Evolutionary conservation across 1,139 yeast species (phyloP), one percentile per base, ranked within the genome.

Genomic region (Zhuliangozyma blackwelliae): DNA sequence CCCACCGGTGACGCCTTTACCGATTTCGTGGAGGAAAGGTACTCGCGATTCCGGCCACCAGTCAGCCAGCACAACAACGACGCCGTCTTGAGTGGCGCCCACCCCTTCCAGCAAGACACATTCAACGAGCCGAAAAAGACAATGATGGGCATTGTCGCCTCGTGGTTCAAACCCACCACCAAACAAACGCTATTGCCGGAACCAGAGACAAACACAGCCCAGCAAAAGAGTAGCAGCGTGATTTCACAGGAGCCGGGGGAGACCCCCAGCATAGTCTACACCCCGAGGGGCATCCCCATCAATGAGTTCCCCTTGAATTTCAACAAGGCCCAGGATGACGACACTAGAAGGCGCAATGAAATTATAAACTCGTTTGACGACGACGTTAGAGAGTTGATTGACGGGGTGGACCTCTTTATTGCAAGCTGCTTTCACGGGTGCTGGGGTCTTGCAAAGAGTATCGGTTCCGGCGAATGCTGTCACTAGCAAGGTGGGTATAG

Each of bases 41-140:
- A 78, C 35, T 54, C 72, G 1, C 57, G 80, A 32, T 79, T 80
- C 76, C 63, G 73, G 38, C 77, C 82, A 2, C 61, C 70, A 5
- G 64, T 60, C 7, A 68, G 78, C 0, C 72, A 72, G 29, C 65
- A 61, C 32, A 64, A 59, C 33, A 54, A 58, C 21, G 69, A 63
- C 11, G 55, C 50, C 7, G 47, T 63, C 0, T 43, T 72, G 31
- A 50, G 51, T 28, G 77, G 73, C 0, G 48, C 39, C 4, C 79
- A 74, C 43, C 75, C 77, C 0, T 73, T 51, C 39, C 69, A 67
- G 41, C 37, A 37, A 29, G 41, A 43, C 8, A 43, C 33, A 31
- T 52, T 47, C 10, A 9, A 7, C 9, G 23, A 22, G 10, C 30
- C 41, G 11, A 36, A 36, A 29, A 39, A 32, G 10, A 20, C 38